These are phyloP conservation scores for Gracilaria domingensis DNA, from an alignment of 23 red algal species.

Conservation along the genomic window DNA sequence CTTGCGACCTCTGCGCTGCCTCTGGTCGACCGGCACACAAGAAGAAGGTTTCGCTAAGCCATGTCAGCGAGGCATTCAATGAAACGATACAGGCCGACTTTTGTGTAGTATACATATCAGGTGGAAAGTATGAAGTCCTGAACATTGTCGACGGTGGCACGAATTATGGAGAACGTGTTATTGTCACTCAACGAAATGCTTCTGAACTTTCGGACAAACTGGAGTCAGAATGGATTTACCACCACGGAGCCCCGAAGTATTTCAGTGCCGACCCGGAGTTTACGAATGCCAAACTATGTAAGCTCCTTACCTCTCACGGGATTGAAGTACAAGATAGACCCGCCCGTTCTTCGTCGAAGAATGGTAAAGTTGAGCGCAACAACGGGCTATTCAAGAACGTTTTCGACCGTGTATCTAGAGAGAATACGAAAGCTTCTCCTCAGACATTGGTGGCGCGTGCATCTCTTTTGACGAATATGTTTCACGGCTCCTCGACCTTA, in stretches of 20 bases:
- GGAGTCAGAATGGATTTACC: slow-evolving; percentile 55
- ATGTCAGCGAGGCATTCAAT: slow-evolving; percentile 8
- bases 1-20: slow-evolving; percentile 35
- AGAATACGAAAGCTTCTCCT: too few relatives aligned
- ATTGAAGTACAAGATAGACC: too few relatives aligned
- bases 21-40: neutral
- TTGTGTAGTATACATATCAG: neutral
- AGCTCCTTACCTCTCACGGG: too few relatives aligned
- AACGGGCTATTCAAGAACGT: too few relatives aligned
- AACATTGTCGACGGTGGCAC: slow-evolving; percentile 5
- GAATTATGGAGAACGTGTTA: neutral
- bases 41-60: slow-evolving; percentile 13
- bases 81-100: neutral
- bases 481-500: too few relatives aligned
- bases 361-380: too few relatives aligned
- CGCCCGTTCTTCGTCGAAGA: too few relatives aligned
- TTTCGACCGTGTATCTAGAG: too few relatives aligned
- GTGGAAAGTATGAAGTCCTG: neutral
- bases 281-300: too few relatives aligned
- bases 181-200: neutral
- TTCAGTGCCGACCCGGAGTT: too few relatives aligned
- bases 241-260: slow-evolving; percentile 30
- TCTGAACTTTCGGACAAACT: neutral
- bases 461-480: too few relatives aligned
- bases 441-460: too few relatives aligned